Evolutionary conservation across 2,329 filamentous ascomycete species (phyloP), one percentile per base, ranked within the genome.

Genomic region (Calonectria ilicicola): DNA sequence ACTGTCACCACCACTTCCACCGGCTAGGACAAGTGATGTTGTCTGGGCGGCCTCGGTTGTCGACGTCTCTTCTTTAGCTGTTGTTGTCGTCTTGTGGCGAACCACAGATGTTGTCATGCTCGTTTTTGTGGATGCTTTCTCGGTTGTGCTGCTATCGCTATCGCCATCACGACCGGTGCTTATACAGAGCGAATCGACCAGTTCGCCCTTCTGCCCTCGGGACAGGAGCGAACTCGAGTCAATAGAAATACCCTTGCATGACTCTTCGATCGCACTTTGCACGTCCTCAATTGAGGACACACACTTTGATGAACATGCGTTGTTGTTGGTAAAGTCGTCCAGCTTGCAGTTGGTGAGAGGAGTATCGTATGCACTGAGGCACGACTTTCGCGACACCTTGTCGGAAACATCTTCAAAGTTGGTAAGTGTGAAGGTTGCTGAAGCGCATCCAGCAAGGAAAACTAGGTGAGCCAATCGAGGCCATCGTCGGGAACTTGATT

Each of bases 341-440:
- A 75, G 40, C 5, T 65, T 69, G 77, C 87, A 88, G 63, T 82
- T 81, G n/a, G 68, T 49, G 29, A 88, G 82, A 6, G 82, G 82
- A 7, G 80, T 79, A 74, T 85, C 84, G 79, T 88, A 88, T 40
- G 84, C 85, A 44, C 83, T 75, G 17, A 83, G 78, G 75, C 87
- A 88, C 49, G 74, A 75, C 42, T 84, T 67, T 0, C 85, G 82
- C 12, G 85, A 79, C 5, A 81, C 77, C n/a, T 81, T 72, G 14
- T 83, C 79, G n/a, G 81, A 78, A 67, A 88, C 81, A 49, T 82
- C 78, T 67, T 87, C 81, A 68, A 88, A 85, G 75, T 83, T 82
- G 56, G 84, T 82, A 32, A 88, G 81, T 5, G 76, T 79, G n/a
- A 82, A 65, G 1, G 67, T 56, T 51, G 72, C 81, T 8, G 80